phyloP scores from a whole-genome alignment of 805 yeast species.

The Sungouiella thailandica region DNA sequence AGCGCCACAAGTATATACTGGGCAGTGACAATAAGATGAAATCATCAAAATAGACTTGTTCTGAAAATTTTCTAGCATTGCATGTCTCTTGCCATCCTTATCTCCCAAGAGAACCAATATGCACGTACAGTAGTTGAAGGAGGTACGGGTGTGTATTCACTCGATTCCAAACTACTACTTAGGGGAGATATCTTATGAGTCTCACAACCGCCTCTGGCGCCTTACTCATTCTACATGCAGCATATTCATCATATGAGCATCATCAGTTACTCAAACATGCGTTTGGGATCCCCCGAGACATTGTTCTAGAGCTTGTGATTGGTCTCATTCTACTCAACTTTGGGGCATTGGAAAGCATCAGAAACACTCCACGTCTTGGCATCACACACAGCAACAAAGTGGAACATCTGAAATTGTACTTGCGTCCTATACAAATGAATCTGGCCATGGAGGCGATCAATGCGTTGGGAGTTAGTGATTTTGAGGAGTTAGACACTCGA shows the following conservation, averaged over 20 bases:
- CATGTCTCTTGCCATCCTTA: too few species aligned
- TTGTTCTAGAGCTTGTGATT: constrained; percentile 45
- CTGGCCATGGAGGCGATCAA: constrained; percentile 47
- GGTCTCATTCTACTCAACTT: constrained; percentile 42
- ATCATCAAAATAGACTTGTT: too few species aligned
- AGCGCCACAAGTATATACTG: too few species aligned
- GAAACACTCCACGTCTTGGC: constrained; percentile 10
- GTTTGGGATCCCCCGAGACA: constrained; percentile 38
- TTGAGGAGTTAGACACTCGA: constrained; percentile 44
- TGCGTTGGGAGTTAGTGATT: constrained; percentile 42
- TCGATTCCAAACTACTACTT: too few species aligned
- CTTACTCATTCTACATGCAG: constrained; percentile 43
- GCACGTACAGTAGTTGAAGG: too few species aligned
- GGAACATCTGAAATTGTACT: constrained; percentile 23
- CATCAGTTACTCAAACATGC: constrained; percentile 32
- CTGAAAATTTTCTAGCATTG: too few species aligned
- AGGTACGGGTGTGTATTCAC: too few species aligned
- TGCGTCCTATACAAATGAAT: constrained; percentile 43
- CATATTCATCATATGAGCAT: constrained; percentile 51
- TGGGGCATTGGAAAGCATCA: constrained; percentile 33
- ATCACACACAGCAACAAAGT: constrained; percentile 23
- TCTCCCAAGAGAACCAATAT: too few species aligned
- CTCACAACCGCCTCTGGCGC: too few species aligned
- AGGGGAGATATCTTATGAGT: too few species aligned
- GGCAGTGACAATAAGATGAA: too few species aligned